A percentile compares a stretch with the other conserved stretches of the same genome.
phyloP scores from a whole-genome alignment of 768 basidiomycete species.

The Exsudoporus frostii region DNA sequence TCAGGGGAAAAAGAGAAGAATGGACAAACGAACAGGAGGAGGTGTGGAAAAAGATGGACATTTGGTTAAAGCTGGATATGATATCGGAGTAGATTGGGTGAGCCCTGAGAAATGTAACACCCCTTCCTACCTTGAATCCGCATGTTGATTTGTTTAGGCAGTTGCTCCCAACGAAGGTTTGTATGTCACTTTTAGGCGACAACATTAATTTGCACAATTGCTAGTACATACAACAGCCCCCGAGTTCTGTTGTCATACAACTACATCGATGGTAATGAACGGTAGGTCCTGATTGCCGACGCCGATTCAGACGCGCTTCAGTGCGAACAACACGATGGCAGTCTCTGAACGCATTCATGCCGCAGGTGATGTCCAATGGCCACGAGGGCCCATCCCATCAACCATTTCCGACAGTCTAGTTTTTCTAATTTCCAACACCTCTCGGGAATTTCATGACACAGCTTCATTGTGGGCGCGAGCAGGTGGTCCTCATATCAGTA shows the following conservation, averaged over 20 bases:
- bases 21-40: constrained; percentile 60
- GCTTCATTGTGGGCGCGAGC: constrained; percentile 4
- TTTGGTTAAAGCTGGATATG: constrained; percentile 42
- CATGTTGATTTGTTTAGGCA: background rate
- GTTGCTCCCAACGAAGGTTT: background rate
- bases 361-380: too few relatives aligned
- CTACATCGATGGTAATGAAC: too few relatives aligned
- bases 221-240: background rate
- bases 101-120: background rate
- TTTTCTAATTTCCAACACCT: background rate
- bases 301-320: background rate
- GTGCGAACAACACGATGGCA: too few relatives aligned
- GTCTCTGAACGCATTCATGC: too few relatives aligned
- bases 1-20: constrained; percentile 56
- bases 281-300: too few relatives aligned
- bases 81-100: constrained; percentile 7
- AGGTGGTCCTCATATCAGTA: background rate
- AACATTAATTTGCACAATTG: background rate
- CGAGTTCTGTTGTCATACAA: too few relatives aligned
- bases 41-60: constrained; percentile 60
- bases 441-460: background rate
- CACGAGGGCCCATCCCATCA: background rate
- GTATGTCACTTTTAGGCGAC: constrained; percentile 6
- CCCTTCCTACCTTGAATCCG: too few relatives aligned
- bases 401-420: background rate